Evolutionary conservation across 2,329 filamentous ascomycete species (phyloP).

Genomic region (Albifimbria verrucaria): DNA sequence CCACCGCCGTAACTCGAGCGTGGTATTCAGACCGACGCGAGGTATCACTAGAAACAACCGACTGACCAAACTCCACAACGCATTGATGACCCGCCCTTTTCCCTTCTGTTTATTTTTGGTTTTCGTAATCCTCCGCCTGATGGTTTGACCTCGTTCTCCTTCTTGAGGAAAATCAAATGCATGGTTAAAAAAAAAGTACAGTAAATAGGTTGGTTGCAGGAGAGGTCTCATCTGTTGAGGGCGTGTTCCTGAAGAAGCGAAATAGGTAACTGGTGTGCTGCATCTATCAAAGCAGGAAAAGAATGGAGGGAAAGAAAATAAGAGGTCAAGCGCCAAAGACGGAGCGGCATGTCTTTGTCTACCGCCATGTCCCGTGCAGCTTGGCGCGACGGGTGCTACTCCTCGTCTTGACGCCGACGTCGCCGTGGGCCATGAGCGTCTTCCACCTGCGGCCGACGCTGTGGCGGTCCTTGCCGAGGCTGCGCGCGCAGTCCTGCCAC

Average conservation of each 20-base stretch:
- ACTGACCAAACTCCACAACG: background rate
- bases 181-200: too few species aligned
- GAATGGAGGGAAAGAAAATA: background rate
- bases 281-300: background rate
- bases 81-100: too few species aligned
- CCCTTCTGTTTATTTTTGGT: too few species aligned
- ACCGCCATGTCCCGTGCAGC: conserved; percentile 56
- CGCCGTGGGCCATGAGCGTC: conserved; percentile 56
- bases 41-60: background rate
- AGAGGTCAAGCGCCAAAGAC: background rate
- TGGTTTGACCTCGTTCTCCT: too few species aligned
- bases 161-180: too few species aligned
- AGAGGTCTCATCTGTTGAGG: too few species aligned
- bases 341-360: background rate
- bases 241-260: too few species aligned
- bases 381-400: conserved; percentile 39
- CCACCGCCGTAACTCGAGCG: background rate
- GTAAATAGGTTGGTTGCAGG: too few species aligned
- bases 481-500: conserved; percentile 65
- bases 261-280: too few species aligned
- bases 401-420: conserved; percentile 55
- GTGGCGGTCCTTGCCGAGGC: conserved; percentile 56
- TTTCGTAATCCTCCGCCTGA: too few species aligned
- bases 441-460: conserved; percentile 60
- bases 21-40: background rate